A percentile compares a stretch with the other conserved stretches of the same genome.
These are phyloP conservation scores for Triangularia verruculosa DNA, from an alignment of 2,329 filamentous ascomycete genomes.

Conservation along the genomic window DNA sequence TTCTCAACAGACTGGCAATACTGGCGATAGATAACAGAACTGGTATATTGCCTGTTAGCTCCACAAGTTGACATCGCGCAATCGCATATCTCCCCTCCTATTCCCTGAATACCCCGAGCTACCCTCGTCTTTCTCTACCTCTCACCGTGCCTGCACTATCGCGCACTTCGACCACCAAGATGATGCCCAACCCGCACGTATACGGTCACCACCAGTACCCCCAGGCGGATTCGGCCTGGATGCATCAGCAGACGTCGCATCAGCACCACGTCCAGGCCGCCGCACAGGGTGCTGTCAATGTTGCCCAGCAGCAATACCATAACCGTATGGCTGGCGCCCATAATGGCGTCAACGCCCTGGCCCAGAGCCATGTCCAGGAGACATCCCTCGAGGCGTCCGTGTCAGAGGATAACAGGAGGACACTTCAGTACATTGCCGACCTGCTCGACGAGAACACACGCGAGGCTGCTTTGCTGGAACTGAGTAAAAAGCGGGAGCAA, in stretches of 20 bases:
- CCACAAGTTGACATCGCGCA: not conserved
- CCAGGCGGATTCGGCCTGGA: constrained; percentile 62
- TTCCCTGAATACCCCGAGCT: not conserved
- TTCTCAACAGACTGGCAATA: not conserved
- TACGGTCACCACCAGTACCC: constrained; percentile 67
- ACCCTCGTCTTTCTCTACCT: not conserved
- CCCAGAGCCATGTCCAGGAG: constrained; percentile 51
- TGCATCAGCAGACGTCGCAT: constrained; percentile 62
- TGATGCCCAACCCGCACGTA: constrained; percentile 63
- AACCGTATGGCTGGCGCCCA: constrained; percentile 68
- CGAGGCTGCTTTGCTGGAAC: constrained; percentile 86
- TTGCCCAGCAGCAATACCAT: constrained; percentile 60
- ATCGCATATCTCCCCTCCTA: not conserved
- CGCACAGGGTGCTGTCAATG: constrained; percentile 52
- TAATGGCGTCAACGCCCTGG: constrained; percentile 47
- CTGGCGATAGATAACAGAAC: not conserved
- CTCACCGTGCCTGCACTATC: not conserved
- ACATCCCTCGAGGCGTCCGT: constrained; percentile 61
- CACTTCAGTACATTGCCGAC: constrained; percentile 90
- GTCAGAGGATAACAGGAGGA: constrained; percentile 86
- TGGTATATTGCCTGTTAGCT: not conserved
- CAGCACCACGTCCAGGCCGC: constrained; percentile 53
- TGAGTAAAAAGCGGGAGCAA: constrained; percentile 98
- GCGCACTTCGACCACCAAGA: constrained; percentile 36
- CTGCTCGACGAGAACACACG: constrained; percentile 82